phyloP scores from a whole-genome alignment of 2,329 filamentous ascomycete genomes.

The Dissoconium aciculare region DNA sequence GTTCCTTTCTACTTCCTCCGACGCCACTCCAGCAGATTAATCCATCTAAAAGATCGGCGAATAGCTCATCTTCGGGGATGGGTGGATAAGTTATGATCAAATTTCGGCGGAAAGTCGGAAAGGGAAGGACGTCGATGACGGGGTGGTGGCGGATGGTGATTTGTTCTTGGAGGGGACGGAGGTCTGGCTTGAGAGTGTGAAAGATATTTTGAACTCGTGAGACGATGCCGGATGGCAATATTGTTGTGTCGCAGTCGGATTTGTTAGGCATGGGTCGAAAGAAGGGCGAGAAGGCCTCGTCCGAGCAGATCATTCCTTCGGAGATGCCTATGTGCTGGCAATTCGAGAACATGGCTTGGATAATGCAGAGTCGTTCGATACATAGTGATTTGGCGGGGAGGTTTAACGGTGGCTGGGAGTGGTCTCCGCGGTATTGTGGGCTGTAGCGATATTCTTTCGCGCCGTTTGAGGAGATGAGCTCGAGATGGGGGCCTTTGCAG shows the following conservation, averaged over 20 bases:
- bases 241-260: background rate
- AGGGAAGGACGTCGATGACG: background rate
- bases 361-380: constrained; percentile 1
- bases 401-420: no score
- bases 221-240: background rate
- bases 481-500: background rate
- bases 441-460: background rate
- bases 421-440: background rate
- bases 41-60: background rate
- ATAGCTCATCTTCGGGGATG: background rate
- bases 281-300: background rate
- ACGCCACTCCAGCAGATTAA: background rate
- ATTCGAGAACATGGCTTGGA: background rate
- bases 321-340: background rate
- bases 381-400: background rate
- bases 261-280: background rate
- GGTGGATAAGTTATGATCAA: background rate
- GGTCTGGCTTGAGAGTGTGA: background rate
- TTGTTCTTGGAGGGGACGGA: background rate
- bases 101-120: background rate
- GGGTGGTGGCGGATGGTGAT: background rate
- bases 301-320: background rate
- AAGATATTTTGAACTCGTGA: background rate
- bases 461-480: background rate
- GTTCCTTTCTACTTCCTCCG: background rate